phyloP scores from a whole-genome alignment of 202 grass and related monocot genomes.

The Panicum virgatum region DNA sequence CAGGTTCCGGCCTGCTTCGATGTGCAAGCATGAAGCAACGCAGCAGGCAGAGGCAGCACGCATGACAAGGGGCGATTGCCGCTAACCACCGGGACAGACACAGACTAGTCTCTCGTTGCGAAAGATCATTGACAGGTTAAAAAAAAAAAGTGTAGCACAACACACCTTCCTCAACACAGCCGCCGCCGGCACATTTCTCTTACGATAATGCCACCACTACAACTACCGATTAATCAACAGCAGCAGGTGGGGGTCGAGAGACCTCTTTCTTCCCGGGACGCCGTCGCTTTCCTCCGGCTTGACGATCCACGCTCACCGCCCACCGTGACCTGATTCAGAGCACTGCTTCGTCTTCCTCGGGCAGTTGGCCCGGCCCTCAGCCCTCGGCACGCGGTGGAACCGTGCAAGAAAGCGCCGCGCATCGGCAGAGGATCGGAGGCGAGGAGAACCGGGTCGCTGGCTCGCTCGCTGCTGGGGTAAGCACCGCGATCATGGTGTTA shows the following conservation, averaged over 20 bases:
- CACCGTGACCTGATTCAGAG: slow-evolving; percentile 1
- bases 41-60: too few species aligned
- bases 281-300: slow-evolving; percentile 40
- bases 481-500: background rate
- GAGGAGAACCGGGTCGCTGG: slow-evolving; percentile 11
- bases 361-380: background rate
- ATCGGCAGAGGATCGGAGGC: background rate
- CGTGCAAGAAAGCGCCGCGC: slow-evolving; percentile 34
- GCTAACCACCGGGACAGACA: background rate
- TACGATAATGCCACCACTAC: background rate
- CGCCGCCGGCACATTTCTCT: background rate
- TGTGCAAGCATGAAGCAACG: slow-evolving; percentile 26
- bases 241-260: background rate
- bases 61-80: background rate
- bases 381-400: background rate
- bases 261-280: background rate
- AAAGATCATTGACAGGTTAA: background rate
- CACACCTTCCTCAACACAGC: background rate
- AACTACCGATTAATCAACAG: background rate
- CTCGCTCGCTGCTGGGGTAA: slow-evolving; percentile 13
- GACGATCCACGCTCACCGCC: background rate
- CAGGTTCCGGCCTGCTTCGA: slow-evolving; percentile 42
- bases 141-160: background rate
- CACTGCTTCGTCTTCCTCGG: background rate
- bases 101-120: background rate